Percentiles rank a stretch among this genome's conserved stretches.
These are phyloP conservation scores for Pelargonium cotyledonis DNA, from an alignment of 441 rosid species.

Conservation along the genomic window DNA sequence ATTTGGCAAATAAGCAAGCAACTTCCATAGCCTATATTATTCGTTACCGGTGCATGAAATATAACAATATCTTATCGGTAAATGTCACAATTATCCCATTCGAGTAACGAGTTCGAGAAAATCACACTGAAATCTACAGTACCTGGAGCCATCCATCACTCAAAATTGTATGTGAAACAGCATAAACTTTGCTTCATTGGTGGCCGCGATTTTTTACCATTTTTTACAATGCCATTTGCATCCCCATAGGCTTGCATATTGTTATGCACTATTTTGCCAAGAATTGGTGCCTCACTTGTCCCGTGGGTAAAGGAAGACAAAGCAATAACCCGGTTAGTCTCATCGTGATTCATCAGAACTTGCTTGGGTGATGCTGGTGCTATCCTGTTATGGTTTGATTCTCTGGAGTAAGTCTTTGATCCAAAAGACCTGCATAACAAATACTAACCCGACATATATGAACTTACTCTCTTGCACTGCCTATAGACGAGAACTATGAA, in stretches of 20 bases:
- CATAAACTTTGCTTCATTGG: not conserved
- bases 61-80: no score
- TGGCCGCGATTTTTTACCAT: not conserved
- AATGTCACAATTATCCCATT: no score
- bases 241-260: slow-evolving; percentile 12
- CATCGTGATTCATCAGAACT: slow-evolving; percentile 20
- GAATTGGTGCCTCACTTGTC: slow-evolving; percentile 19
- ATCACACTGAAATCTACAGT: no score
- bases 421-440: slow-evolving; percentile 37
- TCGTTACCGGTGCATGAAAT: no score
- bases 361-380: slow-evolving; percentile 51
- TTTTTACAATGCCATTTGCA: slow-evolving; percentile 16
- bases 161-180: not conserved
- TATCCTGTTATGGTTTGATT: slow-evolving; percentile 50
- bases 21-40: no score
- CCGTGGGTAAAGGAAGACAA: slow-evolving; percentile 22
- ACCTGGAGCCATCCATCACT: not conserved
- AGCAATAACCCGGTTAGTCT: slow-evolving; percentile 23
- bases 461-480: no score
- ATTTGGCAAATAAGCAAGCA: no score
- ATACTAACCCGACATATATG: not conserved
- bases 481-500: no score
- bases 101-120: no score
- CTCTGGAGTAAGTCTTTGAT: slow-evolving; percentile 43
- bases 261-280: slow-evolving; percentile 17